These are phyloP conservation scores for Lepidium didymum DNA, from an alignment of 345 rosid genomes.

Conservation along the genomic window DNA sequence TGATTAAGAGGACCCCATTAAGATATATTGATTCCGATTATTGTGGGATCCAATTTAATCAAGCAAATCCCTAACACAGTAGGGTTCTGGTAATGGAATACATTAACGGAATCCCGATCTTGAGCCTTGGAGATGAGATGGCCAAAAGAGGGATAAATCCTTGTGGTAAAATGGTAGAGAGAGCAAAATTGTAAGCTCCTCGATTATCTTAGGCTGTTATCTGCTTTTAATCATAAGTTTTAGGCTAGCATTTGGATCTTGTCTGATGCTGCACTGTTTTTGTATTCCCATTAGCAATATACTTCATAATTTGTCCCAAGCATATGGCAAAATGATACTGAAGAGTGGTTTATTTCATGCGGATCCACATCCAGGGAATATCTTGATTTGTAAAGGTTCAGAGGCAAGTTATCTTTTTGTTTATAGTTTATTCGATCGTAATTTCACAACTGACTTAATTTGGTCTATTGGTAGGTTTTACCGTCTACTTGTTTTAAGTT, in stretches of 20 bases:
- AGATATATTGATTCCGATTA: too few relatives aligned
- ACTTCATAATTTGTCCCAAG: slow-evolving; percentile 74
- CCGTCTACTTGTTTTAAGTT: neutral
- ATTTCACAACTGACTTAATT: neutral
- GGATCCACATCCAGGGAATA: slow-evolving; percentile 99
- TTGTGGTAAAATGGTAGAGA: slow-evolving; percentile 62
- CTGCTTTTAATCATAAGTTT: neutral
- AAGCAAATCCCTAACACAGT: too few relatives aligned
- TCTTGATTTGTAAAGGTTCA: slow-evolving; percentile 89
- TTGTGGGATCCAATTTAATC: too few relatives aligned
- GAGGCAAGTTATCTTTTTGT: slow-evolving; percentile 53
- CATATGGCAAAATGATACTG: slow-evolving; percentile 96
- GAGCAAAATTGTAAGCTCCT: slow-evolving; percentile 83
- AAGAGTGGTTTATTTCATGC: slow-evolving; percentile 99
- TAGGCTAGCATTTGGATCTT: neutral
- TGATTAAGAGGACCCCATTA: too few relatives aligned
- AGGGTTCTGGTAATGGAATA: slow-evolving; percentile 86
- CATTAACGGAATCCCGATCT: slow-evolving; percentile 82
- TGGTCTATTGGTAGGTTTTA: neutral
- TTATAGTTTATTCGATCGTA: neutral
- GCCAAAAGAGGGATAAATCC: slow-evolving; percentile 91
- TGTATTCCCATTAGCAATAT: slow-evolving; percentile 48
- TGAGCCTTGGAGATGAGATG: slow-evolving; percentile 85
- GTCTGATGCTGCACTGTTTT: neutral
- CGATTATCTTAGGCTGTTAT: slow-evolving; percentile 21